Conservation (phyloP, 179 eudicot species). For the Actinidia polygama region DNA sequence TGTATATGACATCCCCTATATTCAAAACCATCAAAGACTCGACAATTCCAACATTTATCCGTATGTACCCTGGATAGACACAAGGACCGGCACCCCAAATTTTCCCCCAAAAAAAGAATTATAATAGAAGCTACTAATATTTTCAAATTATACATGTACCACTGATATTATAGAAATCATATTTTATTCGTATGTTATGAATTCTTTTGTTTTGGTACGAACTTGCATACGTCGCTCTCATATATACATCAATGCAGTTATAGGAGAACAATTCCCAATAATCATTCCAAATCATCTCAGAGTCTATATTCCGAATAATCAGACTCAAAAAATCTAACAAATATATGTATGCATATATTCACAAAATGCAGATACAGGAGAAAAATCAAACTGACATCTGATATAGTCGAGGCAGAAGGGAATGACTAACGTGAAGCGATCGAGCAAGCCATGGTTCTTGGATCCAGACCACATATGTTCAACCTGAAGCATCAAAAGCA, state of each 20-base stretch:
- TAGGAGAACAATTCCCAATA: no score
- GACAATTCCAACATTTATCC: background rate
- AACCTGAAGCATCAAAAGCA: slow-evolving; percentile 48
- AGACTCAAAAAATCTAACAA: background rate
- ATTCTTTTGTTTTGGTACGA: background rate
- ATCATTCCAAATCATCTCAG: no score
- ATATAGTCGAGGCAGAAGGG: slow-evolving; percentile 88
- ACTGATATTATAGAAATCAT: no score
- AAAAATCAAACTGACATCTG: slow-evolving; percentile 52
- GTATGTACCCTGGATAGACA: background rate
- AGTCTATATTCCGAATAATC: no score
- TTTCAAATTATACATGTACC: no score
- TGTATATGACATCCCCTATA: slow-evolving; percentile 85
- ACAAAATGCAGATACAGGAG: background rate
- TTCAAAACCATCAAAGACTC: slow-evolving; percentile 7
- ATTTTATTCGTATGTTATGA: no score
- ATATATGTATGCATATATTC: background rate
- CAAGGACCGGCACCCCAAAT: no score
- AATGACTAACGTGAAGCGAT: slow-evolving; percentile 78
- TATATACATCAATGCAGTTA: no score
- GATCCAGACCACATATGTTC: slow-evolving; percentile 94
- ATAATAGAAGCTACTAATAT: no score
- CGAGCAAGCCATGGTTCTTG: slow-evolving; percentile 55
- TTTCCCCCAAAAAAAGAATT: no score
- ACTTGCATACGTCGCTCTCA: no score